phyloP scores from a whole-genome alignment of 179 eudicot genomes.

The Patellifolia procumbens region DNA sequence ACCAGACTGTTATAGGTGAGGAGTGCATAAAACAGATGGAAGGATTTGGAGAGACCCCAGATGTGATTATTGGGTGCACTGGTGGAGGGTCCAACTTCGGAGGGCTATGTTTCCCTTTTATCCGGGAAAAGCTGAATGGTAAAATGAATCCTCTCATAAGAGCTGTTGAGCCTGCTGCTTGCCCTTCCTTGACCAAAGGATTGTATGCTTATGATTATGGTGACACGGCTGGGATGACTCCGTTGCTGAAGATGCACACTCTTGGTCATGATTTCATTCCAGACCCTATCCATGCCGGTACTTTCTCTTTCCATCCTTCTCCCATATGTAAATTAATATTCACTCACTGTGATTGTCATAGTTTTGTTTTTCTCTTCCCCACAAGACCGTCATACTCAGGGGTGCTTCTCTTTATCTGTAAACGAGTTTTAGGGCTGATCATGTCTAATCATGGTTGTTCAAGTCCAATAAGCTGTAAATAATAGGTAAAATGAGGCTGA shows the following conservation, averaged over 20 bases:
- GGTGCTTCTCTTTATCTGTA: too few relatives aligned
- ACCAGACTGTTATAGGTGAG: slow-evolving; percentile 95
- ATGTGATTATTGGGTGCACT: slow-evolving; percentile 90
- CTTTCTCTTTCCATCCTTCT: background rate
- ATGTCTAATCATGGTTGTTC: too few relatives aligned
- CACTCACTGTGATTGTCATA: background rate
- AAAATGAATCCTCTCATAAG: slow-evolving; percentile 80
- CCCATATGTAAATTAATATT: background rate
- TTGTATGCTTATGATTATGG: slow-evolving; percentile 90
- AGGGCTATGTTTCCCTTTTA: slow-evolving; percentile 87
- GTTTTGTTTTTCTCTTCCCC: background rate
- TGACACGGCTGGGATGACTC: slow-evolving; percentile 96
- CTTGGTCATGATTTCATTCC: slow-evolving; percentile 97
- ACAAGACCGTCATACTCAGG: background rate
- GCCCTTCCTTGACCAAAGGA: slow-evolving; percentile 93
- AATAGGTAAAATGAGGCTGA: too few relatives aligned
- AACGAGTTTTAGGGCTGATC: too few relatives aligned
- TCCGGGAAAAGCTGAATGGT: slow-evolving; percentile 80
- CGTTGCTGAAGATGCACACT: slow-evolving; percentile 97
- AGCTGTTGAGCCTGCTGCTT: slow-evolving; percentile 95
- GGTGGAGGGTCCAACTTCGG: slow-evolving; percentile 98
- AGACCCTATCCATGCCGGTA: slow-evolving; percentile 97
- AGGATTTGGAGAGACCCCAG: slow-evolving; percentile 85
- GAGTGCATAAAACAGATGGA: slow-evolving; percentile 97
- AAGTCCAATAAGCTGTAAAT: too few relatives aligned